Conservation (phyloP, 257 asterid species). For the Lithospermum erythrorhizon region DNA sequence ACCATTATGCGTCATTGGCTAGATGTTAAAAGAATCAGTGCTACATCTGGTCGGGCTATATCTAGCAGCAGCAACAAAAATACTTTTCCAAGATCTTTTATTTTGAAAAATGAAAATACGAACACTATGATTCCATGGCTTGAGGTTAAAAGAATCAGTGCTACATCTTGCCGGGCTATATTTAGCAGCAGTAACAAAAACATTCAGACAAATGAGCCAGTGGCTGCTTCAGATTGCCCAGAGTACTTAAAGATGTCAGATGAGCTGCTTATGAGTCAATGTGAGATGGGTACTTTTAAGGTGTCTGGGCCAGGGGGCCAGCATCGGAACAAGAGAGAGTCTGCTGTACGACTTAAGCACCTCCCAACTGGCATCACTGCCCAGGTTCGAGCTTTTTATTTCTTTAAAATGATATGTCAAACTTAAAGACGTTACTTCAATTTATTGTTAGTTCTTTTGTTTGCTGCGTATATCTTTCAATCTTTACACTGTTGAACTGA, state of each 20-base stretch:
- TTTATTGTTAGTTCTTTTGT: neutral
- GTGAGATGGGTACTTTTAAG: conserved; percentile 77
- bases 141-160: neutral
- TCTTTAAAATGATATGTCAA: neutral
- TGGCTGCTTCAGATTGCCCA: conserved; percentile 24
- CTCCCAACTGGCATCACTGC: conserved; percentile 74
- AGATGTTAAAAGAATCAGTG: neutral
- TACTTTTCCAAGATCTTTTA: conserved; percentile 3
- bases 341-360: conserved; percentile 97
- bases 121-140: neutral
- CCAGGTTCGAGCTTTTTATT: conserved; percentile 43
- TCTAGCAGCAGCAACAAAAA: conserved; percentile 6
- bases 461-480: conserved; percentile 4
- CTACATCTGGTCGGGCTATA: neutral
- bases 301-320: conserved; percentile 97
- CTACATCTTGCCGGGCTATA: neutral
- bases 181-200: conserved; percentile 3
- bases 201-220: conserved; percentile 12
- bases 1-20: neutral
- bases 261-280: conserved; percentile 75
- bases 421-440: neutral
- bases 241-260: conserved; percentile 61
- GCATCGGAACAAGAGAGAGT: conserved; percentile 96
- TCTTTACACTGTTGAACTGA: conserved; percentile 12
- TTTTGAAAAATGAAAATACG: neutral